phyloP scores from a whole-genome alignment of 305 asterid species.

The Fraxinus velutina region DNA sequence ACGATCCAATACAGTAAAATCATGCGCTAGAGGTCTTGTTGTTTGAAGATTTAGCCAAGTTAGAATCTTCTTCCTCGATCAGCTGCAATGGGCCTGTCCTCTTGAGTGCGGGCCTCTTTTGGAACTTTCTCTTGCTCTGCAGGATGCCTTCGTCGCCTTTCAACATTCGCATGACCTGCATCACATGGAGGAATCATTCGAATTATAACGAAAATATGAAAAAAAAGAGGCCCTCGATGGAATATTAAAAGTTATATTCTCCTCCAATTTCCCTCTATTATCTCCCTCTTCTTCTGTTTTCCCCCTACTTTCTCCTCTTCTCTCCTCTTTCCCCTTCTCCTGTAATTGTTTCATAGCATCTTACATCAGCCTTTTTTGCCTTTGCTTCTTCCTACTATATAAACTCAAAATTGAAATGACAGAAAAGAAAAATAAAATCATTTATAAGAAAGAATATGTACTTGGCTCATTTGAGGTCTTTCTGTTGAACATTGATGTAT shows the following conservation, averaged over 20 bases:
- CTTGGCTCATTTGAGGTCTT: constrained; percentile 91
- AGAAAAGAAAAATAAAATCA: not conserved
- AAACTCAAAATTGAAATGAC: not conserved
- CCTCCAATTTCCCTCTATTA: too few species aligned
- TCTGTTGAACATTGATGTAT: constrained; percentile 62
- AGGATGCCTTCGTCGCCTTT: constrained; percentile 57
- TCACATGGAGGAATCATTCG: not conserved
- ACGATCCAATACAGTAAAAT: not conserved
- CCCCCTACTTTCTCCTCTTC: not conserved
- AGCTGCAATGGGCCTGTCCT: constrained; percentile 50
- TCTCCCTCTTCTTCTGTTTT: too few species aligned
- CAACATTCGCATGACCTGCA: constrained; percentile 72
- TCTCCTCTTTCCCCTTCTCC: not conserved
- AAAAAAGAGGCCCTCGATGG: not conserved
- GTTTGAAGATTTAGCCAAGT: constrained; percentile 28
- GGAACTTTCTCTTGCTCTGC: constrained; percentile 62
- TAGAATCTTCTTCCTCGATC: constrained; percentile 44
- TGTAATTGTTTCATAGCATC: not conserved
- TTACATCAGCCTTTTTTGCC: not conserved
- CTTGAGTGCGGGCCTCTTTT: constrained; percentile 71
- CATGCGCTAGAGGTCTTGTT: constrained; percentile 22
- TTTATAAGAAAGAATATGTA: constrained; percentile 22
- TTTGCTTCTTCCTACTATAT: not conserved
- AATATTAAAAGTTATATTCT: too few species aligned
- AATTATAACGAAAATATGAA: not conserved